phyloP scores from a whole-genome alignment of 768 basidiomycete species.

The Pholiota microspora region DNA sequence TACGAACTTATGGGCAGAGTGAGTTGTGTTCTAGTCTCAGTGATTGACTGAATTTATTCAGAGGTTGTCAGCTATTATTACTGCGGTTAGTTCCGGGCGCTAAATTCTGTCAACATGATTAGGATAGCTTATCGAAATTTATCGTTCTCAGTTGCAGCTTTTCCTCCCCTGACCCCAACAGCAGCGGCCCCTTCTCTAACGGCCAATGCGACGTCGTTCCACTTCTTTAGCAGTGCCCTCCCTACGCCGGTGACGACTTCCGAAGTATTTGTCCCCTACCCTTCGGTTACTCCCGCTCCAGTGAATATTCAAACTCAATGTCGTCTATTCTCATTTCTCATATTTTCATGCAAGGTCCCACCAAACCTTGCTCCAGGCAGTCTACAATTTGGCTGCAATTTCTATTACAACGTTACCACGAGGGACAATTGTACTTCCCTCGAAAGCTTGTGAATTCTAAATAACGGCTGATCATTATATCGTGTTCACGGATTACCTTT shows the following conservation, averaged over 20 bases:
- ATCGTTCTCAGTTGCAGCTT: slow-evolving; percentile 16
- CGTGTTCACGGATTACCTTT: not conserved
- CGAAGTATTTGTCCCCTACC: not conserved
- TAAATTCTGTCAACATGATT: not conserved
- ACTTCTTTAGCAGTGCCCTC: not conserved
- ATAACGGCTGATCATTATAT: not conserved
- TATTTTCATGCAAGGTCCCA: not conserved
- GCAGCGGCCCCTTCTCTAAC: not conserved
- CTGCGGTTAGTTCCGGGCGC: slow-evolving; percentile 8
- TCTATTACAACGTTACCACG: not conserved
- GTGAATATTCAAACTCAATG: not conserved
- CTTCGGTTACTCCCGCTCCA: not conserved
- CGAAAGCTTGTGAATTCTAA: not conserved
- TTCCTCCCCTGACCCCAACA: slow-evolving; percentile 19
- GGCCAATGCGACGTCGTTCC: not conserved
- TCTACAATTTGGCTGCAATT: not conserved
- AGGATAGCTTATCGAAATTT: not conserved
- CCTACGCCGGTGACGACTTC: slow-evolving; percentile 5
- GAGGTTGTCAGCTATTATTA: slow-evolving; percentile 14
- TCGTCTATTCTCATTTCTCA: too few species aligned
- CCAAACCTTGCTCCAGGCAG: slow-evolving; percentile 2
- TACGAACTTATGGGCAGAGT: slow-evolving; percentile 21
- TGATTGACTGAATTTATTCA: not conserved
- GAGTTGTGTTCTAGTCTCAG: not conserved
- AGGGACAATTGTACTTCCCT: slow-evolving; percentile 1